Base-by-base conservation (phyloP, 1,284 basidiomycete genomes). In the Wolfiporia cocos region DNA sequence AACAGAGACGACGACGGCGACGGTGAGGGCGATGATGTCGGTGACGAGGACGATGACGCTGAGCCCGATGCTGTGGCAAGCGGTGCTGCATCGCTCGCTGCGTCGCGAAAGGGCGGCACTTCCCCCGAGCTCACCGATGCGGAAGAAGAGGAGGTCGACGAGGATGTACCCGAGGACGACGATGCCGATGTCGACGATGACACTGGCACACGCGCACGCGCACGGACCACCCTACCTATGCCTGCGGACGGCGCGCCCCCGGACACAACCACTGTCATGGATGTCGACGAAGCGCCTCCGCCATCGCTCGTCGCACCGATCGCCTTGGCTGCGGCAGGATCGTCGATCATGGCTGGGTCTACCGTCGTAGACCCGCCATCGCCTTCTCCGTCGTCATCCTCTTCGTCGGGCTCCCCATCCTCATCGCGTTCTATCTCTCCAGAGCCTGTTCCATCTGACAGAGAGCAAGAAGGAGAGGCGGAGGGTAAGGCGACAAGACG, bases 261-360 rank as follows among this genome's bases (percentile, higher is more conserved):
- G 23, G 18, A 46, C 21, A 28, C 24, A 7, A 19, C 26, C 9
- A 10, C 31, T 11, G 37, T 43, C n/a, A 63, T 64, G 52, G 61
- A 64, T 21, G 56, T 67, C 24, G 70, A 75, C 49, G 56, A 61
- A 5, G 64, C 57, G 1, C 65, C 68, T 17, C 56, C 63, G 10
- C 49, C 63, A 1, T 58, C 65, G n/a, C 59, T 64, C n/a, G 59
- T 68, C 18, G 63, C 66, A 0, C 67, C 71, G 22, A 63, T 69
- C 35, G 61, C 62, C 22, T 62, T 64, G 7, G 67, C 68, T 0
- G 66, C 67, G 0, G 70, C 70, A 0, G 65, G 68, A 11, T 69
- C 69, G 5, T 74, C 72, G 7, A 75, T 76, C 42, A 74, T 74
- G 68, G 73, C 70, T 2, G 69, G 69, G n/a, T 63, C 69, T 3